Conservation (phyloP, 805 yeast genomes). For the Saccharomyces jurei region DNA sequence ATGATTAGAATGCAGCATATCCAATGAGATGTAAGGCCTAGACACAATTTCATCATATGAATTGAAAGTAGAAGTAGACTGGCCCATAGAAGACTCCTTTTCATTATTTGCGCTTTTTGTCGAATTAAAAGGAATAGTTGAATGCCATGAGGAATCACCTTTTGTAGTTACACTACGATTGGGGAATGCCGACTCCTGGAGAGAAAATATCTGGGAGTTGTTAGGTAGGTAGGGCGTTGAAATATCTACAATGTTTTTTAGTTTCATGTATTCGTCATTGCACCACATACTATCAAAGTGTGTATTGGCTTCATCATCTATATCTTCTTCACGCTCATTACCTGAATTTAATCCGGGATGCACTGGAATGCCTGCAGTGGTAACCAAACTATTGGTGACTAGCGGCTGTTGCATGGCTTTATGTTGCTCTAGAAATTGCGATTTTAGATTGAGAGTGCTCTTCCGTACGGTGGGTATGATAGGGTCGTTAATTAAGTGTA, state of each 20-base stretch:
- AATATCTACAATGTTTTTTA: conserved; percentile 15
- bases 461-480: neutral
- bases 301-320: neutral
- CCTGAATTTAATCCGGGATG: neutral
- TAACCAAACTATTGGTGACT: neutral
- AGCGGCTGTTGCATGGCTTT: neutral
- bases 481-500: neutral
- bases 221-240: neutral
- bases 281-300: conserved; percentile 48
- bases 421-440: neutral
- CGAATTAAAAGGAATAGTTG: neutral
- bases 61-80: neutral
- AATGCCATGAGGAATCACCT: neutral
- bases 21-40: conserved; percentile 20
- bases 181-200: neutral
- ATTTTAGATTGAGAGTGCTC: neutral
- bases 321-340: neutral
- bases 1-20: conserved; percentile 2
- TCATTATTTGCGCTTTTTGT: neutral
- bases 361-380: neutral
- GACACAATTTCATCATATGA: conserved; percentile 5
- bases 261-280: conserved; percentile 27
- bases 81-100: neutral
- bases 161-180: neutral
- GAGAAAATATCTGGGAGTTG: conserved; percentile 1